Base-by-base conservation (phyloP, 169 alveolate genomes). In the Cystoisospora suis region DNA sequence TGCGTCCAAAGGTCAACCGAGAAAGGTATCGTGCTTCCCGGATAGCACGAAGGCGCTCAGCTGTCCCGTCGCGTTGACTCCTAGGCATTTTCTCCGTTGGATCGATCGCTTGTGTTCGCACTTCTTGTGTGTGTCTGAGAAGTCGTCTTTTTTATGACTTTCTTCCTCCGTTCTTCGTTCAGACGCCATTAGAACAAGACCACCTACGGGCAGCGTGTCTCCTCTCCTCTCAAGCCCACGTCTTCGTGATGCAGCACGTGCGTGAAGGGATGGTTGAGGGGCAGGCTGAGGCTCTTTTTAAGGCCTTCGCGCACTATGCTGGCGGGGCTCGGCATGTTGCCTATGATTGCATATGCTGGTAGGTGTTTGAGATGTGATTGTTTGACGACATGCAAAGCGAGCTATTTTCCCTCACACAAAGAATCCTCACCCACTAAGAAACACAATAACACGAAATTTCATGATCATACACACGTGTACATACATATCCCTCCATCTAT, bases 241-340 rank as follows among this genome's bases (percentile, higher is more conserved):
- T 72, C 61, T 89, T 89, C 58, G 93, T 89, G 32, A 86, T 79
- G 86, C 46, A 86, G 45, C 80, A 53, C 23, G 36, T 59, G 17
- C 65, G 65, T 32, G n/a, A 75, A 7, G 86, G 89, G 47, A 79
- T 79, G 89, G 86, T 80, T 27, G 93, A 80, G 59, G 86, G 83
- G 12, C 89, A 80, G 61, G 93, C 49, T 9, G 93, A 80, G 79
- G 89, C 89, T 27, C 75, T 89, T 29, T 89, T 89, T 49, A 58
- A 80, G 77, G 89, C 87, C 15, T 89, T 49, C 65, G 85, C 61
- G 32, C 88, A 86, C 44, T 46, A 70, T 27, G 90, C 65, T 15
- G 93, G 93, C 81, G 93, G 90, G 12, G 89, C 93, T 29, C 38
- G 93, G 23, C 93, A 89, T 72, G 93, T 65, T 9, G 93, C 93